Base-by-base conservation (phyloP, 306 rosid species). In the Castanea mollissima region DNA sequence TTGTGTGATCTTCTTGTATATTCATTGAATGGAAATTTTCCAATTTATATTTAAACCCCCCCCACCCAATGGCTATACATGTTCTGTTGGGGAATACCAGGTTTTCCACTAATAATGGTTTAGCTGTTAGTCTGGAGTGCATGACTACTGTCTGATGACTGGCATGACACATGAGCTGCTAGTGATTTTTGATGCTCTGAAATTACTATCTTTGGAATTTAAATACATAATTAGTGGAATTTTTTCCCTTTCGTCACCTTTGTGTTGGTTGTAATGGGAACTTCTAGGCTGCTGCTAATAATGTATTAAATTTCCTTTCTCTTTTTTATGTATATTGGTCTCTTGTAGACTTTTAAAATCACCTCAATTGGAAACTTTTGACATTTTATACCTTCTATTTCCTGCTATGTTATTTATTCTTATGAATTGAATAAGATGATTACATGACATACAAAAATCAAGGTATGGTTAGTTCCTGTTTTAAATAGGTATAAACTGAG, bases 1-100 rank as follows among this genome's bases (percentile, higher is more conserved):
- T 32, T 72, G 27, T 73, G 52, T 32, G 59, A 49, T 55, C 34
- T 41, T 34, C 77, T 85, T 78, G 69, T 68, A 69, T 75, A 44
- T 70, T 13, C 20, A 29, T 77, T 20, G 49, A 67, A 20, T 62
- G 4, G 31, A 25, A 8, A 21, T 64, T 54, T 38, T 19, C 70
- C 78, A 71, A 23, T 63, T 27, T 71, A 21, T 31, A 19, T 20
- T 55, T 29, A 49, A 49, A 16, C 11, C 54, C 54, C 41, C 54
- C 54, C 54, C 54, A 13, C 5, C 16, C 54, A 16, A 13, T 13
- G 15, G 54, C 11, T 49, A 49, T 49, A 49, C 5, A 15, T 10
- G 16, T 49, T 49, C 54, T 49, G 15, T 49, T 12, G 54, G 54
- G 16, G 54, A 49, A 21, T 25, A 5, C 32, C 25, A 15, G 68